Conservation (phyloP, 192 early-diverging fungal genomes). For the Jimgerdemannia lactiflua region DNA sequence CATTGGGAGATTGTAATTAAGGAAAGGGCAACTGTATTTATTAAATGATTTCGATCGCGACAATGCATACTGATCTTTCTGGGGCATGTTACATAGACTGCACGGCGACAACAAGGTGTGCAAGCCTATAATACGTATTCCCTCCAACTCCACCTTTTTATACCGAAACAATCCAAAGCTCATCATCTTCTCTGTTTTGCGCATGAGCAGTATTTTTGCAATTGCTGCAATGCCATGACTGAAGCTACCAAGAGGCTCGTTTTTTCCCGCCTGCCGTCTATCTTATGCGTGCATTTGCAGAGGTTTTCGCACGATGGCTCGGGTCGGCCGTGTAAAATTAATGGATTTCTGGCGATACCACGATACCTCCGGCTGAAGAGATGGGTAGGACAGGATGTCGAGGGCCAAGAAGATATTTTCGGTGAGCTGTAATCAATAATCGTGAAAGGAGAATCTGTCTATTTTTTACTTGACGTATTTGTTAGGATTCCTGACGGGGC, state of each 20-base stretch:
- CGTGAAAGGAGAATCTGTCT: not conserved
- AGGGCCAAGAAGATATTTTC: not conserved
- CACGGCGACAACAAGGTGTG: not conserved
- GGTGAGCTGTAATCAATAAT: not conserved
- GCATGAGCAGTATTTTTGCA: not conserved
- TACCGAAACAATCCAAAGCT: not conserved
- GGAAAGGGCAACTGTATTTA: not conserved
- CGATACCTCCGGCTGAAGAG: not conserved
- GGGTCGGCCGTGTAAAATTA: not conserved
- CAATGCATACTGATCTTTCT: not conserved
- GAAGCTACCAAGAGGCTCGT: not conserved
- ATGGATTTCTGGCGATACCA: not conserved
- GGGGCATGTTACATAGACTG: not conserved
- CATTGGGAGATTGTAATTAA: not conserved
- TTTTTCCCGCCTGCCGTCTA: not conserved
- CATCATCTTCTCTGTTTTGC: not conserved
- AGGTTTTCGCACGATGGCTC: not conserved
- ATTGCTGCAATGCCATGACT: not conserved
- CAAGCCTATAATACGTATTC: not conserved
- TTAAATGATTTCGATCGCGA: not conserved
- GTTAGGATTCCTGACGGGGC: too few relatives aligned
- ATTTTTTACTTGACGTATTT: not conserved
- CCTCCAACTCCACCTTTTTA: too few relatives aligned
- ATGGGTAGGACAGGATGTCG: not conserved
- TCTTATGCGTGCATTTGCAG: not conserved